These are phyloP conservation scores for Coemansia sp. DNA, from an alignment of 192 early-diverging fungal genomes.

Conservation along the genomic window DNA sequence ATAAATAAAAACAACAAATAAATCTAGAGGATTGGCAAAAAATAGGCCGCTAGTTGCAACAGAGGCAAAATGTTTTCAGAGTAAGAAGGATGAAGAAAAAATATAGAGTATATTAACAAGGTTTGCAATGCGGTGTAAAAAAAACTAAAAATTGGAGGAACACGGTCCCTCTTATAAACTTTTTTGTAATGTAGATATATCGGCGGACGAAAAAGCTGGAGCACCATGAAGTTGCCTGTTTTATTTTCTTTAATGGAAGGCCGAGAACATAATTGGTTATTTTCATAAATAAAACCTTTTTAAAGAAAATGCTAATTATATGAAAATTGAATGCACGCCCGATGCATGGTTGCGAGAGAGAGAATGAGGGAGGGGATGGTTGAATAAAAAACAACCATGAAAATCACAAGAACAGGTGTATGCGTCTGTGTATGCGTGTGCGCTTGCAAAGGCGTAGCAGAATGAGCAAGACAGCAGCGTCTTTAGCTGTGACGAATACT, in stretches of 20 bases:
- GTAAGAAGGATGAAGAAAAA: neutral
- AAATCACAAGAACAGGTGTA: slow-evolving; percentile 34
- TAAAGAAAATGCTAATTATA: slow-evolving; percentile 49
- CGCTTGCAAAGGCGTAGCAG: slow-evolving; percentile 3
- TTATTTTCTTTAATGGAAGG: slow-evolving; percentile 17
- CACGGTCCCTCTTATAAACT: neutral
- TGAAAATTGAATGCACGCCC: slow-evolving; percentile 44
- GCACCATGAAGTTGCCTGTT: slow-evolving; percentile 2
- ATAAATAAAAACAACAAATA: neutral
- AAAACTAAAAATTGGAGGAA: neutral
- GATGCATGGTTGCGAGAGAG: slow-evolving; percentile 36
- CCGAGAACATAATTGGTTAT: slow-evolving; percentile 14
- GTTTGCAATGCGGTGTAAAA: slow-evolving; percentile 2
- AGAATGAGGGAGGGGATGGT: slow-evolving; percentile 7
- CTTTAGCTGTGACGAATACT: neutral
- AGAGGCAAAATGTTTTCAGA: neutral
- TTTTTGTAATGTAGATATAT: neutral
- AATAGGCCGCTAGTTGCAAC: neutral
- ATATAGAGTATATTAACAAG: slow-evolving; percentile 5
- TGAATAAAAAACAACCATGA: slow-evolving; percentile 33
- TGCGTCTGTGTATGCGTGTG: slow-evolving; percentile 16
- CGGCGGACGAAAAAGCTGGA: neutral
- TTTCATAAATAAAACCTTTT: slow-evolving; percentile 35
- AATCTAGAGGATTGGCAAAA: neutral
- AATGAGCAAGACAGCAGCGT: slow-evolving; percentile 4